Base-by-base conservation (phyloP, 805 yeast genomes). In the Wickerhamomyces queroliae region DNA sequence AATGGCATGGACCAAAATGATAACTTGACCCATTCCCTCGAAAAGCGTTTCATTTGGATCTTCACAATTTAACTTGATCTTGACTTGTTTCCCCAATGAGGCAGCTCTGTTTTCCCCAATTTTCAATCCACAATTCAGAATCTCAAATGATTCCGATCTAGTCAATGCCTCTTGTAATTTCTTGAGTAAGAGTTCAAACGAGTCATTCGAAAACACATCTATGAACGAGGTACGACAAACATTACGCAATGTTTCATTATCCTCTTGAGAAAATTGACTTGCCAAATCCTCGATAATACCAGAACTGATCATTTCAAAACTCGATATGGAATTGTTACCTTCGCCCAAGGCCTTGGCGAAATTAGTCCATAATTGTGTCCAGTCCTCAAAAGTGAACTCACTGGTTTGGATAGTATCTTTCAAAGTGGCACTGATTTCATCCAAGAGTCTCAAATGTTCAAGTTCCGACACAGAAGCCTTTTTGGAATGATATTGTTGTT, bases 91-190 rank as follows among this genome's bases (percentile, higher is more conserved):
- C 0, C 89, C 84, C 72, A 89, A 69, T 0, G 81, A 70, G 0
- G 78, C 66, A 2, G 85, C 73, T 21, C 76, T 74, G 18, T 59
- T 60, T 27, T 64, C 66, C 21, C 59, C 62, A 7, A 61, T 56
- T 33, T 50, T 58, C 23, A 63, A 38, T 3, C 85, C 52, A 40
- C 62, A 61, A 11, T 63, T 63, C 11, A 64, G 57, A 15, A 88
- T 76, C 30, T 78, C 83, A 56, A 88, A 85, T 0, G 81, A 66
- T 55, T 89, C 96, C 0, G 78, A 68, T 49, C 95, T 70, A 1
- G 86, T 77, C 18, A 88, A 59, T 0, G 86, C 77, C 40, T 84
- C 89, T 44, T 87, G 93, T 15, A 88, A 62, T 44, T 80, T 76
- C 5, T 62, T 59, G 1, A 86, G 71, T 18, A 86, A 61, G 3